phyloP scores from a whole-genome alignment of 108 stramenopile species.

The Skeletonema tropicum region DNA sequence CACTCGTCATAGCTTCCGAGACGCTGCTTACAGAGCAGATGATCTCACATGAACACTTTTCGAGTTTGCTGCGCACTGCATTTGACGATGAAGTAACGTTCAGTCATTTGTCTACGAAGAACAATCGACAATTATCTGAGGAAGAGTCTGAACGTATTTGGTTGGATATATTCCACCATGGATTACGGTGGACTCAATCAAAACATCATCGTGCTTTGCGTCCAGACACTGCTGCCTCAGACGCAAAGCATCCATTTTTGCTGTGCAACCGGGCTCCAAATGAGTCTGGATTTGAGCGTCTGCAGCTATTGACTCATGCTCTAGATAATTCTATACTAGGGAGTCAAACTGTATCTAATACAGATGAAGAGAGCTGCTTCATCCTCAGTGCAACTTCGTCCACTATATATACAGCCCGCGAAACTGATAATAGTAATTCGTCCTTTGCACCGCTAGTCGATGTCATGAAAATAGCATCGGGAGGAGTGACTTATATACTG shows the following conservation, averaged over 20 bases:
- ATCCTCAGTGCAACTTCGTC: constrained; percentile 22
- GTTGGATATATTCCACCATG: constrained; percentile 27
- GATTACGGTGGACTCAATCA: constrained; percentile 12
- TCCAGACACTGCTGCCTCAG: constrained; percentile 1
- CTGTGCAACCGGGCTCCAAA: constrained; percentile 24
- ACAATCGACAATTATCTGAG: not conserved
- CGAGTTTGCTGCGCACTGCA: constrained; percentile 9
- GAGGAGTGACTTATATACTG: constrained; percentile 18
- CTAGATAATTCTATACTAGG: constrained; percentile 10
- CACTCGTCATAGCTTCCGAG: not conserved
- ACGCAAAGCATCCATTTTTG: constrained; percentile 21
- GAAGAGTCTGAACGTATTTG: constrained; percentile 8
- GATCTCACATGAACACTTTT: not conserved
- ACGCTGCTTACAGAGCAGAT: not conserved
- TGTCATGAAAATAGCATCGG: constrained; percentile 35
- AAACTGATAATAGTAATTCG: constrained; percentile 1
- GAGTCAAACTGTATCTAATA: constrained; percentile 37
- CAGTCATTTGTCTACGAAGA: too few relatives aligned
- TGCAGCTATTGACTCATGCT: constrained; percentile 6
- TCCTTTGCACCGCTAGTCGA: constrained; percentile 40
- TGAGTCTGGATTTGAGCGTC: constrained; percentile 31
- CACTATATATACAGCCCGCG: not conserved
- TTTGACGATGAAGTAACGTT: constrained; percentile 26
- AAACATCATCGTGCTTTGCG: constrained; percentile 1
- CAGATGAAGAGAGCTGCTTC: constrained; percentile 42